Conservation (phyloP, 495 filamentous ascomycete species). For the Hyaloscypha finlandica region DNA sequence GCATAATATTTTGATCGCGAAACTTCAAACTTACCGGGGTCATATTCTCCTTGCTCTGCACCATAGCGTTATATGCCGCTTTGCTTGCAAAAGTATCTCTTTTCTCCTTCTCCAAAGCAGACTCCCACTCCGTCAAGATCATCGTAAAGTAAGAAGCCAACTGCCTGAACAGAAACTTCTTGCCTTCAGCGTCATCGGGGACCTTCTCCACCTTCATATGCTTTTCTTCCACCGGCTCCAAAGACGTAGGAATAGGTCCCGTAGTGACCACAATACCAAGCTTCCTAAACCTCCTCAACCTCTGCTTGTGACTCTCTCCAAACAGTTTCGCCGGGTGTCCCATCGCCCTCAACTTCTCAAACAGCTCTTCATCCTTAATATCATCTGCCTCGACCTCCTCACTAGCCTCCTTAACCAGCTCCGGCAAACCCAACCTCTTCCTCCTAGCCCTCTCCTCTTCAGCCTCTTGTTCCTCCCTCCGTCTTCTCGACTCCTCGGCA, state of each 20-base stretch:
- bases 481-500: slow-evolving; percentile 72
- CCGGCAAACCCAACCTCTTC: slow-evolving; percentile 66
- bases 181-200: slow-evolving; percentile 57
- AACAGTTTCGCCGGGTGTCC: slow-evolving; percentile 77
- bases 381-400: slow-evolving; percentile 59
- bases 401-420: slow-evolving; percentile 53
- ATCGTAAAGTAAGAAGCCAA: slow-evolving; percentile 91
- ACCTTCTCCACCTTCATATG: slow-evolving; percentile 81
- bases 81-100: slow-evolving; percentile 76
- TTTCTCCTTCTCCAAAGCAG: slow-evolving; percentile 67
- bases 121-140: slow-evolving; percentile 85
- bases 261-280: slow-evolving; percentile 48
- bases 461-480: slow-evolving; percentile 71
- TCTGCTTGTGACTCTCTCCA: slow-evolving; percentile 73
- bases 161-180: slow-evolving; percentile 77
- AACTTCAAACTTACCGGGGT: slow-evolving; percentile 50
- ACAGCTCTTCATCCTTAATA: slow-evolving; percentile 71
- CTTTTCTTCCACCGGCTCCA: slow-evolving; percentile 74
- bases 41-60: slow-evolving; percentile 82
- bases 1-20: neutral
- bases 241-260: slow-evolving; percentile 64
- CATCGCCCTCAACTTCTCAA: slow-evolving; percentile 64
- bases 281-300: slow-evolving; percentile 68
- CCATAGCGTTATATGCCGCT: slow-evolving; percentile 75
- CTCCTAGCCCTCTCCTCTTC: slow-evolving; percentile 51